Evolutionary conservation across 2,329 filamentous ascomycete species (phyloP).

Genomic region (Alternaria panax): DNA sequence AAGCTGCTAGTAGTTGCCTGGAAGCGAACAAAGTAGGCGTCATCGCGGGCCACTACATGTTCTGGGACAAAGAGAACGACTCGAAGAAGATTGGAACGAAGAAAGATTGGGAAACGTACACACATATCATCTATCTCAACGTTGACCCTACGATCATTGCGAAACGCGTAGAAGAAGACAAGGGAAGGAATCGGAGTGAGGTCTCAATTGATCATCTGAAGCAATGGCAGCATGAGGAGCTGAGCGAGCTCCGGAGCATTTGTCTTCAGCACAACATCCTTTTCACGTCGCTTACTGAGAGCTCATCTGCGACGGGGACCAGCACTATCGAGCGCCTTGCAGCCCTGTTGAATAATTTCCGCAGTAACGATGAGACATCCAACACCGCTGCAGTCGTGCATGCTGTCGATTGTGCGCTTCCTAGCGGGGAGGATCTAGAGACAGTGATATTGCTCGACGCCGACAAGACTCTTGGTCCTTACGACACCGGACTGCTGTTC

Average conservation of each 20-base stretch:
- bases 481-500: constrained; percentile 62
- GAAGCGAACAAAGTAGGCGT: constrained; percentile 51
- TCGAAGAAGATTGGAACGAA: constrained; percentile 51
- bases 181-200: constrained; percentile 23
- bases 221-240: constrained; percentile 8
- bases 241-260: neutral
- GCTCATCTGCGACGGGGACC: neutral
- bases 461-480: constrained; percentile 62
- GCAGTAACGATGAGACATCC: constrained; percentile 45
- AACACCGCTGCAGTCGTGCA: constrained; percentile 40
- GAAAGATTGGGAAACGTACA: constrained; percentile 57
- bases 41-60: constrained; percentile 65
- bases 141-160: constrained; percentile 47
- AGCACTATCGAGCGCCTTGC: constrained; percentile 13
- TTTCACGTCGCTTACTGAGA: constrained; percentile 46
- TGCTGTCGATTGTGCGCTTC: neutral
- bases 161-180: constrained; percentile 50
- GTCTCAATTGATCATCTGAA: neutral
- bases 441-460: constrained; percentile 65
- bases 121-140: constrained; percentile 66
- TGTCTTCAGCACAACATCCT: constrained; percentile 52
- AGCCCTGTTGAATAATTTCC: constrained; percentile 51
- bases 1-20: constrained; percentile 52
- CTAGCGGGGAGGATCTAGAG: constrained; percentile 22
- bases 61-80: constrained; percentile 56